A percentile compares a stretch with the other conserved stretches of the same genome.
These are phyloP conservation scores for Naganishia kalamii DNA, from an alignment of 768 basidiomycete species.

Conservation along the genomic window DNA sequence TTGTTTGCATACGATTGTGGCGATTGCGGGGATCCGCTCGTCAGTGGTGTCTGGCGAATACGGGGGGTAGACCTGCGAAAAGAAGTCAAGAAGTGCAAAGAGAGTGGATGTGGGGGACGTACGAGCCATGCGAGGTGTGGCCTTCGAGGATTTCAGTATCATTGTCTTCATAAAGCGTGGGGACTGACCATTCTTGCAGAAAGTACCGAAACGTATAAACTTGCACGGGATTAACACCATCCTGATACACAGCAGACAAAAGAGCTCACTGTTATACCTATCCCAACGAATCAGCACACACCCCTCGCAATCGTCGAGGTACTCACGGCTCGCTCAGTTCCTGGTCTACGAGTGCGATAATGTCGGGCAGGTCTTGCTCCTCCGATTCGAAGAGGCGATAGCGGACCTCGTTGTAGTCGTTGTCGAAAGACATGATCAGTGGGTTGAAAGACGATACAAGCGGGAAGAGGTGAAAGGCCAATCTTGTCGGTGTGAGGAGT, in stretches of 20 bases:
- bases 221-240: no score
- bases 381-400: slow-evolving; percentile 23
- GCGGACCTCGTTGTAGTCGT: no score
- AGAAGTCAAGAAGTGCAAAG: background rate
- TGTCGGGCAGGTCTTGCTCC: slow-evolving; percentile 53
- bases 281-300: background rate
- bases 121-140: slow-evolving; percentile 75
- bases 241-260: no score
- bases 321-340: slow-evolving; percentile 88
- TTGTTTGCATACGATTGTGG: slow-evolving; percentile 95
- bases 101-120: background rate
- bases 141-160: slow-evolving; percentile 51
- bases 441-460: no score
- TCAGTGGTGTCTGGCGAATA: slow-evolving; percentile 52
- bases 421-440: no score
- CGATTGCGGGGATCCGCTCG: slow-evolving; percentile 56
- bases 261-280: slow-evolving; percentile 37
- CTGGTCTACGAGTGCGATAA: slow-evolving; percentile 80
- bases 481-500: background rate
- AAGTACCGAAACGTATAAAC: slow-evolving; percentile 93
- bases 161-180: background rate
- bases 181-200: slow-evolving; percentile 80
- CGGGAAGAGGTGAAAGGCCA: background rate
- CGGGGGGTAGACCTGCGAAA: background rate
- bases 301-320: background rate